Evolutionary conservation across 352 stramenopile genomes (phyloP).

Genomic region (Thalassiosira livingstoniorum): DNA sequence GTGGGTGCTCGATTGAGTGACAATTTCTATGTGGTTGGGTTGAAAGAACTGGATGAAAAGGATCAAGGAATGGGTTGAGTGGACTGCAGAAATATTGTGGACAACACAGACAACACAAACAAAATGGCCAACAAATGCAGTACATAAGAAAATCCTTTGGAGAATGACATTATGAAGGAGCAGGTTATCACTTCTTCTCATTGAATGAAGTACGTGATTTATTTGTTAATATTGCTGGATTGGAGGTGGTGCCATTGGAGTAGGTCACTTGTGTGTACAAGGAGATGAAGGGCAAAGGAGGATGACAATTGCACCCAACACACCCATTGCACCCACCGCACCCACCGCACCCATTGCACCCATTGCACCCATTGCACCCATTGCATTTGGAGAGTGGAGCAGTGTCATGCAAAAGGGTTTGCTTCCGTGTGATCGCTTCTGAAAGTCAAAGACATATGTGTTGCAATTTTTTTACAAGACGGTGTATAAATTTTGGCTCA

Average conservation of each 20-base stretch:
- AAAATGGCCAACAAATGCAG: background rate
- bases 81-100: too few relatives aligned
- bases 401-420: constrained; percentile 58
- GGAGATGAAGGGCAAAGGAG: constrained; percentile 60
- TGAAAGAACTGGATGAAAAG: constrained; percentile 88
- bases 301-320: too few relatives aligned
- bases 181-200: constrained; percentile 93
- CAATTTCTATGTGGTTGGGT: constrained; percentile 91
- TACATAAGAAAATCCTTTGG: background rate
- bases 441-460: too few relatives aligned
- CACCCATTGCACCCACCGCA: too few relatives aligned
- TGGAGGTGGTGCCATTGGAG: constrained; percentile 74
- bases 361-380: too few relatives aligned
- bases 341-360: too few relatives aligned
- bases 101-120: background rate
- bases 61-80: too few relatives aligned
- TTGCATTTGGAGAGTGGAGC: constrained; percentile 31
- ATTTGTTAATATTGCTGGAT: constrained; percentile 65
- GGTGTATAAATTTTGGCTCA: too few relatives aligned
- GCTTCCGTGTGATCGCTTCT: constrained; percentile 71
- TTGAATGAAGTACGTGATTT: constrained; percentile 76
- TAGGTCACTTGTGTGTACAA: constrained; percentile 66
- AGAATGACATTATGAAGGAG: constrained; percentile 88
- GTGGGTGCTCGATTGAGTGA: constrained; percentile 90
- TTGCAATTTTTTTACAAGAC: too few relatives aligned